These are phyloP conservation scores for Musa itinerans DNA, from an alignment of 176 grass and related monocot species.

Conservation along the genomic window DNA sequence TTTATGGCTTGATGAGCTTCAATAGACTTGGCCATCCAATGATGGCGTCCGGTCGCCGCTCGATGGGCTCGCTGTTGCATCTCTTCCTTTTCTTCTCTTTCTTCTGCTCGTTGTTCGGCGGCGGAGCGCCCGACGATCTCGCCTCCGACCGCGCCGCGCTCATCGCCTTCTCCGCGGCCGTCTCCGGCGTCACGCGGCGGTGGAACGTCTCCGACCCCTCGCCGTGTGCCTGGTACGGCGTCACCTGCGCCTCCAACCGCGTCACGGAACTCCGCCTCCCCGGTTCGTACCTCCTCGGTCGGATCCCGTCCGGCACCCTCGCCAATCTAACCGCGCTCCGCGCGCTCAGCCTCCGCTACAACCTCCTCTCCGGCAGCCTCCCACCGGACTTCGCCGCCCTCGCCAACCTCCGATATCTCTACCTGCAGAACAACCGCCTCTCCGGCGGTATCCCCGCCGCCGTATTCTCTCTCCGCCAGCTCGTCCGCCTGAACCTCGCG, in stretches of 20 bases:
- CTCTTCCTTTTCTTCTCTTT: slow-evolving; percentile 13
- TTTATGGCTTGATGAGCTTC: slow-evolving; percentile 26
- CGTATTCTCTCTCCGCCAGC: slow-evolving; percentile 48
- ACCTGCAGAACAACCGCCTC: slow-evolving; percentile 33
- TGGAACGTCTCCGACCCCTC: slow-evolving; percentile 37
- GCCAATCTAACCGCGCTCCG: slow-evolving; percentile 71
- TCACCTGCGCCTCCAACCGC: slow-evolving; percentile 33
- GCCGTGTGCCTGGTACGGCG: slow-evolving; percentile 51
- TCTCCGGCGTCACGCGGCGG: slow-evolving; percentile 12
- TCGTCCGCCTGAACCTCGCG: slow-evolving; percentile 38
- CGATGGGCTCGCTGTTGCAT: slow-evolving; percentile 5
- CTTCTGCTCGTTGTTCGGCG: neutral
- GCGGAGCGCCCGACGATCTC: slow-evolving; percentile 23
- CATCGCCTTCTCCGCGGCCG: slow-evolving; percentile 37
- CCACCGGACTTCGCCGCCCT: slow-evolving; percentile 46
- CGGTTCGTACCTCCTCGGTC: slow-evolving; percentile 20
- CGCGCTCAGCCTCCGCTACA: slow-evolving; percentile 55
- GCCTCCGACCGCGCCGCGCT: slow-evolving; percentile 43
- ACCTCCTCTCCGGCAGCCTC: slow-evolving; percentile 45
- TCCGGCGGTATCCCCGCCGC: slow-evolving; percentile 32
- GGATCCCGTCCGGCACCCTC: slow-evolving; percentile 40
- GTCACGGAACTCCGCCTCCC: slow-evolving; percentile 45
- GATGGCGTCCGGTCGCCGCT: slow-evolving; percentile 14
- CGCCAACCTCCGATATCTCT: slow-evolving; percentile 20
- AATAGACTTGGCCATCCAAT: neutral